phyloP scores from a whole-genome alignment of 805 yeast genomes.

The Kazachstania martiniae region DNA sequence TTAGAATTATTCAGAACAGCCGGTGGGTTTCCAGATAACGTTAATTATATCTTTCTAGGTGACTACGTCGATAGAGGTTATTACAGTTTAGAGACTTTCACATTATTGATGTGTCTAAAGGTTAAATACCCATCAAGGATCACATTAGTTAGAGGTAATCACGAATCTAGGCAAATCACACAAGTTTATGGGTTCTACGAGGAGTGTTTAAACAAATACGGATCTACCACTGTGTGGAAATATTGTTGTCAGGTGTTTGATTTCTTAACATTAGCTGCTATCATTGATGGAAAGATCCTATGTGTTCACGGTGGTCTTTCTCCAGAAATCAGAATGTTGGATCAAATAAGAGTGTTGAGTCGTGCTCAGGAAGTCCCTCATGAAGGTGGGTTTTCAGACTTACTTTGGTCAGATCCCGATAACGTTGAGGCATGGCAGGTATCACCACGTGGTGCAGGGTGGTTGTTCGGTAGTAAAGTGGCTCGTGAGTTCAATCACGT shows the following conservation, averaged over 20 bases:
- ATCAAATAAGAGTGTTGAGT: constrained; percentile 86
- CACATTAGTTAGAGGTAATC: constrained; percentile 94
- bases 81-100: constrained; percentile 87
- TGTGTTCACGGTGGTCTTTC: constrained; percentile 97
- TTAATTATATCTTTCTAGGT: constrained; percentile 79
- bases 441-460: constrained; percentile 96
- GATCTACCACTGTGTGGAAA: constrained; percentile 92
- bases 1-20: constrained; percentile 80
- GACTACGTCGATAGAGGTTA: constrained; percentile 98
- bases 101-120: constrained; percentile 84
- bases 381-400: constrained; percentile 96
- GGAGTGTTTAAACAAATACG: constrained; percentile 87
- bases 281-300: constrained; percentile 84
- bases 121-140: constrained; percentile 77
- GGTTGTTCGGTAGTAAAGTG: constrained; percentile 91
- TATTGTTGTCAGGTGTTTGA: constrained; percentile 95
- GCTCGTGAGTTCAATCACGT: constrained; percentile 95
- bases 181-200: constrained; percentile 97
- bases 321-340: constrained; percentile 95
- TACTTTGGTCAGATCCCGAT: constrained; percentile 97
- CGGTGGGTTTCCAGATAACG: constrained; percentile 84
- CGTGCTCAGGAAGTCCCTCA: constrained; percentile 98
- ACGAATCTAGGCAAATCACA: constrained; percentile 95
- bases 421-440: constrained; percentile 98
- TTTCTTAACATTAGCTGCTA: constrained; percentile 87